Base-by-base conservation (phyloP, 805 yeast species). In the Candida palmyrensis region DNA sequence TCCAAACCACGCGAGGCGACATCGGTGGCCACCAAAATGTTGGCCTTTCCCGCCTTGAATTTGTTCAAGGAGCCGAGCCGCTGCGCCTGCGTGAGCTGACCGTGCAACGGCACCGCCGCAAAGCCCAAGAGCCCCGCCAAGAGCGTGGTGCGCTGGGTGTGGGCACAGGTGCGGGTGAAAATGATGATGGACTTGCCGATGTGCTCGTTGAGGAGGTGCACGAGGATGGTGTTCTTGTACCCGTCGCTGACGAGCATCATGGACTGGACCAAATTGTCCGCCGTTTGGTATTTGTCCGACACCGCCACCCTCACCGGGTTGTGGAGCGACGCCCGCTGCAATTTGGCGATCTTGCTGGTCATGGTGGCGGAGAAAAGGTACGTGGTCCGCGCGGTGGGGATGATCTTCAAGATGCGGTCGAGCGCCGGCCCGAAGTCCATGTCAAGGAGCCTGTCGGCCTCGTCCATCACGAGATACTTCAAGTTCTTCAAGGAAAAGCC, bases 371-470 rank as follows among this genome's bases (percentile, higher is more conserved):
- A 85, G 52, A 89, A 90, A 35, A 90, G 62, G 48, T 82, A 87
- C 0, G 92, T 83, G 4, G 88, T 86, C 58, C 92, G 73, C 41
- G 86, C 82, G 25, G 75, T 71, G 6, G 98, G 98, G 25, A 90
- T 82, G 31, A 86, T 75, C 43, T 79, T 81, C 36, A 90, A 66
- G 41, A 90, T 84, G 54, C 82, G 82, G 51, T 87, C 96, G 43
- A 90, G 67, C 11, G 89, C 95, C 25, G 96, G 96, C 10, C 96
- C 97, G 51, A 90, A 90, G 55, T 90, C 98, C 84, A 90, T 77
- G 64, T 92, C 98, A 49, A 90, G 68, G 45, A 90, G 72, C 54
- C 98, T 73, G 60, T 90, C 98, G 15, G 98, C 98, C 65, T 90
- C 98, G 60, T 90, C 98, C 82, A 90, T 82, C 4, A 90, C 95